Conservation (phyloP, 768 basidiomycete species). For the Russula ochroleuca region DNA sequence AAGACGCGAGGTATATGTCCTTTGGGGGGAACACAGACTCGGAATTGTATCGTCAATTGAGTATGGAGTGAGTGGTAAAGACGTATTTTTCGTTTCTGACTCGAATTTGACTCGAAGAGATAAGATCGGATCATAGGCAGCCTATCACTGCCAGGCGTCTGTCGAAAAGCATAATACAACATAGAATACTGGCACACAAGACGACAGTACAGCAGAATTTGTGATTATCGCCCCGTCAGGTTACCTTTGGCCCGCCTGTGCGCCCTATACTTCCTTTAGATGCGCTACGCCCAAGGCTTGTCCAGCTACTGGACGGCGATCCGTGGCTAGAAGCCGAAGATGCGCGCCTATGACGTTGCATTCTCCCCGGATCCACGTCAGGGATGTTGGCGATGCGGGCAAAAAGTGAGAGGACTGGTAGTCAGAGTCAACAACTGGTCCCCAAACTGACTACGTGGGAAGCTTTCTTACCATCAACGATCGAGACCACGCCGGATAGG, state of each 20-base stretch:
- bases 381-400: constrained; percentile 69
- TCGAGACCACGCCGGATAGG: constrained; percentile 73
- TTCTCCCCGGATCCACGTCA: constrained; percentile 70
- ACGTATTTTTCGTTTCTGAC: neutral
- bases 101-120: neutral
- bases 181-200: constrained; percentile 1
- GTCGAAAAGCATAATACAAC: neutral
- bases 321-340: constrained; percentile 55
- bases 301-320: constrained; percentile 21
- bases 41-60: neutral
- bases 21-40: neutral
- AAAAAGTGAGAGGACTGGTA: constrained; percentile 69
- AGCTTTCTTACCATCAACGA: constrained; percentile 64
- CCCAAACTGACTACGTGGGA: neutral
- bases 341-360: constrained; percentile 75
- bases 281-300: constrained; percentile 17
- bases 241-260: neutral
- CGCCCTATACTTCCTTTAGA: constrained; percentile 23
- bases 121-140: neutral
- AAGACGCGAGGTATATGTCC: neutral
- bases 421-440: neutral
- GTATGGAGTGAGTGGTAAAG: neutral
- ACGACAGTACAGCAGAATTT: neutral
- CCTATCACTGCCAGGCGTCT: neutral
- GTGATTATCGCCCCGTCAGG: neutral